Evolutionary conservation across 331 rosid genomes (phyloP).

Genomic region (Quercus lobata): DNA sequence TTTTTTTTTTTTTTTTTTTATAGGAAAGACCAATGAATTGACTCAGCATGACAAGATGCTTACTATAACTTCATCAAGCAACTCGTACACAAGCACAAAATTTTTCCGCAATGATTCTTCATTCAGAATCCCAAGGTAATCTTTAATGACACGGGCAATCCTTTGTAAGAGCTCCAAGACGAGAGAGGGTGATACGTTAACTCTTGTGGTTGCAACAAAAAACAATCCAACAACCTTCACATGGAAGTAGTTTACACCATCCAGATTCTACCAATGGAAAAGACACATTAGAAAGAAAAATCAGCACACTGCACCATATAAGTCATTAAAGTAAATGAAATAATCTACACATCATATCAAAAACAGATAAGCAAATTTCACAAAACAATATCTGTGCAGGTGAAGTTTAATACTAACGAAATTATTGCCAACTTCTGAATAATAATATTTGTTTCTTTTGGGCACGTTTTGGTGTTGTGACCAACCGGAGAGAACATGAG

Average conservation of each 20-base stretch:
- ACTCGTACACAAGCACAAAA: constrained; percentile 84
- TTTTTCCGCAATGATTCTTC: constrained; percentile 82
- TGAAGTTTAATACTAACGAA: not conserved
- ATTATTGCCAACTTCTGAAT: constrained; percentile 3
- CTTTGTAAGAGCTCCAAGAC: constrained; percentile 89
- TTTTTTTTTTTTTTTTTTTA: too few relatives aligned
- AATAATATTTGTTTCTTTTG: too few relatives aligned
- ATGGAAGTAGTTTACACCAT: constrained; percentile 89
- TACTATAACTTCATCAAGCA: constrained; percentile 92
- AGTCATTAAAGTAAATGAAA: not conserved
- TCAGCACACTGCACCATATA: constrained; percentile 16
- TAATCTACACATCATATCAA: not conserved
- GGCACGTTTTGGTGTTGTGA: too few relatives aligned
- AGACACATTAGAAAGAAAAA: not conserved
- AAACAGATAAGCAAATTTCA: not conserved
- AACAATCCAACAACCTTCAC: constrained; percentile 85
- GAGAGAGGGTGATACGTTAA: constrained; percentile 67
- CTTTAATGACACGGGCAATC: constrained; percentile 84
- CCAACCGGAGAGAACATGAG: too few relatives aligned
- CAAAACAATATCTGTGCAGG: not conserved
- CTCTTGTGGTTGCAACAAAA: constrained; percentile 85
- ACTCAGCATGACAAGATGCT: constrained; percentile 27
- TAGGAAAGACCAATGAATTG: constrained; percentile 4
- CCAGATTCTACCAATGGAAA: constrained; percentile 56
- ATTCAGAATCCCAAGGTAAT: constrained; percentile 83